Evolutionary conservation across 106 monocot genomes (phyloP).

Genomic region (Dendrobium chrysotoxum): DNA sequence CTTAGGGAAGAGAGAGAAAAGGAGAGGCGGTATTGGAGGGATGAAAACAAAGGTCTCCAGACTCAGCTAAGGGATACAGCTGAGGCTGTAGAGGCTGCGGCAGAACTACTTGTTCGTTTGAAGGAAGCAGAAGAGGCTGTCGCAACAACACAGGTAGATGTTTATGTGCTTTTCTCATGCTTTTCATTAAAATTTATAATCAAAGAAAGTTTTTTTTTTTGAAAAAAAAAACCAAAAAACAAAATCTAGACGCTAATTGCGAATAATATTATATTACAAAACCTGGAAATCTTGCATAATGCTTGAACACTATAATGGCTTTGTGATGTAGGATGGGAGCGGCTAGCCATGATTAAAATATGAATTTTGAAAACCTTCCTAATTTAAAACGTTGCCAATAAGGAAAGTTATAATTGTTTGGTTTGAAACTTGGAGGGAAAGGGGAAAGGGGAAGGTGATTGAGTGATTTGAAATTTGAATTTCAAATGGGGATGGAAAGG

Average conservation of each 20-base stretch:
- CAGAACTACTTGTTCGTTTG: slow-evolving; percentile 74
- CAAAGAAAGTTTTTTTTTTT: not conserved
- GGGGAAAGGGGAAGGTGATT: no score
- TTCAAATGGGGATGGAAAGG: no score
- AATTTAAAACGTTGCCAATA: no score
- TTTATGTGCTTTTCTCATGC: not conserved
- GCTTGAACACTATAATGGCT: no score
- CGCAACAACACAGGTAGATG: slow-evolving; percentile 52
- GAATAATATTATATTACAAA: no score
- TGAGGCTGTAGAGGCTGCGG: slow-evolving; percentile 96
- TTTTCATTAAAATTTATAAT: not conserved
- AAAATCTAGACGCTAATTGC: not conserved
- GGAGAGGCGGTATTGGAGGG: slow-evolving; percentile 76
- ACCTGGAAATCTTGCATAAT: no score
- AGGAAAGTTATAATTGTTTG: no score
- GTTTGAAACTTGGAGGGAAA: no score
- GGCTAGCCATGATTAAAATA: no score
- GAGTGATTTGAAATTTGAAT: no score
- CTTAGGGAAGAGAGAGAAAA: slow-evolving; percentile 83
- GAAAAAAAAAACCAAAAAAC: not conserved
- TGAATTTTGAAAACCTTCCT: no score
- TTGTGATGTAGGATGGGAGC: no score
- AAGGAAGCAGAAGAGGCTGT: slow-evolving; percentile 88
- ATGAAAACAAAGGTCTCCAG: slow-evolving; percentile 80
- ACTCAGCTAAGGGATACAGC: slow-evolving; percentile 79